phyloP scores from a whole-genome alignment of 148 eudicot genomes.

The Tetragonia tetragonoides region DNA sequence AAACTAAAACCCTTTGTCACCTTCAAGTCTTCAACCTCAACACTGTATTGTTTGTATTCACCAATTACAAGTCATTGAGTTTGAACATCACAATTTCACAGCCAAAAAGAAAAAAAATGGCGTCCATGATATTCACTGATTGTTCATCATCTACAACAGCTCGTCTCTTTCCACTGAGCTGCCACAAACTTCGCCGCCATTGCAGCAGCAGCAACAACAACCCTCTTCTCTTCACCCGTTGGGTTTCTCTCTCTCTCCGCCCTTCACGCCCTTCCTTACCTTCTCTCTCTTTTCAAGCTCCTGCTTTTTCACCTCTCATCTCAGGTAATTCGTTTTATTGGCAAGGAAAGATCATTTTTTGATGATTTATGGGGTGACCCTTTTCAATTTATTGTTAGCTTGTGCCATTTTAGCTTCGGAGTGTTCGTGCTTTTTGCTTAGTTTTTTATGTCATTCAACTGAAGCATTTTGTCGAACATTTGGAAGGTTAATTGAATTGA shows the following conservation, averaged over 20 bases:
- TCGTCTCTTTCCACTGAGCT: conserved; percentile 31
- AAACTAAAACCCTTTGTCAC: no score
- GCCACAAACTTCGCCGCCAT: conserved; percentile 21
- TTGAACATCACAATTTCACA: not conserved
- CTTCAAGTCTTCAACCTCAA: no score
- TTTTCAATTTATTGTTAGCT: not conserved
- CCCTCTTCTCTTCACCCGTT: conserved; percentile 26
- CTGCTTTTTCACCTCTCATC: conserved; percentile 25
- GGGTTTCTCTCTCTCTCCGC: conserved; percentile 18
- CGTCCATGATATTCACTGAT: conserved; percentile 40
- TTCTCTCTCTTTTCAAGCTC: conserved; percentile 26
- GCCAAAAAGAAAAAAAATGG: conserved; percentile 27
- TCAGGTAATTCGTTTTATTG: conserved; percentile 28
- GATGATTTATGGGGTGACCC: not conserved
- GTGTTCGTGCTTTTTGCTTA: not conserved
- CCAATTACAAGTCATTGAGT: no score
- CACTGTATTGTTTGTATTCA: no score
- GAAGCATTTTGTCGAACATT: conserved; percentile 20
- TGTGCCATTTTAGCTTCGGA: conserved; percentile 12
- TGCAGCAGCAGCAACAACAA: no score
- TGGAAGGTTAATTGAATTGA: conserved; percentile 2
- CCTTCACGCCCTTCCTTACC: conserved; percentile 13
- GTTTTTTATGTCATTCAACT: not conserved
- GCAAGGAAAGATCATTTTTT: not conserved
- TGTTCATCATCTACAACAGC: conserved; percentile 50